Percentiles rank a stretch among this genome's conserved stretches.
Conservation (phyloP, 1,284 basidiomycete species). For the Ganoderma boninense region DNA sequence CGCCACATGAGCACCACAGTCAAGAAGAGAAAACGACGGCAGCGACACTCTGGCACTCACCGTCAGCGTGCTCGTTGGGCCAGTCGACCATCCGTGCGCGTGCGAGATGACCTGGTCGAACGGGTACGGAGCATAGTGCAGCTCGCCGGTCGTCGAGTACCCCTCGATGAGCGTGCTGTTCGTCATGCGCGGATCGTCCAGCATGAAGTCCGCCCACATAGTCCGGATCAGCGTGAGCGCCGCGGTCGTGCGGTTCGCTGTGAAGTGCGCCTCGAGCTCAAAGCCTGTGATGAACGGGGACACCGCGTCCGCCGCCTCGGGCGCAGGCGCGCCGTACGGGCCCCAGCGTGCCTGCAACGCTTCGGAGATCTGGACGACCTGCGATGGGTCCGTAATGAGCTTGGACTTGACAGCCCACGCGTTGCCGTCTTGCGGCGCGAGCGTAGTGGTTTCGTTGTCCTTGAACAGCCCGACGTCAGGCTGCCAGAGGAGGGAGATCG, state of each 20-base stretch:
- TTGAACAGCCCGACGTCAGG: no score
- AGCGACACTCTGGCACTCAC: slow-evolving; percentile 4
- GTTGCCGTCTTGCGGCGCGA: slow-evolving; percentile 32
- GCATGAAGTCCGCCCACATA: no score
- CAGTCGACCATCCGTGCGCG: slow-evolving; percentile 31
- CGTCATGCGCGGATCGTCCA: no score
- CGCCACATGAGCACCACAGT: background rate
- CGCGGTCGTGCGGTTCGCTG: slow-evolving; percentile 25
- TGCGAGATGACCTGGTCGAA: slow-evolving; percentile 30
- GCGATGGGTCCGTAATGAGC: slow-evolving; percentile 23
- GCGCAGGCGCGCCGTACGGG: slow-evolving; percentile 28
- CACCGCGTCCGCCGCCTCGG: slow-evolving; percentile 30
- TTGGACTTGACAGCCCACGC: slow-evolving; percentile 31
- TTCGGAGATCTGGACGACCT: slow-evolving; percentile 20
- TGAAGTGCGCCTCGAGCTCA: slow-evolving; percentile 32
- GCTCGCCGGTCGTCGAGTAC: no score
- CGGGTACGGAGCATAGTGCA: slow-evolving; percentile 28
- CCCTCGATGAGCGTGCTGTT: no score
- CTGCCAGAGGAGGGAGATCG: slow-evolving; percentile 20
- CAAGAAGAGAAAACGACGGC: background rate
- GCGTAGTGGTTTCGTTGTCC: slow-evolving; percentile 30
- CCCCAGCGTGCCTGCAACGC: slow-evolving; percentile 30
- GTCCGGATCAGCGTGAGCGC: slow-evolving; percentile 16
- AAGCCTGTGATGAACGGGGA: slow-evolving; percentile 31
- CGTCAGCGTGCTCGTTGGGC: slow-evolving; percentile 30